Percentiles rank a stretch among this genome's conserved stretches.
Conservation (phyloP, 306 rosid species). For the Dalbergia oliveri region DNA sequence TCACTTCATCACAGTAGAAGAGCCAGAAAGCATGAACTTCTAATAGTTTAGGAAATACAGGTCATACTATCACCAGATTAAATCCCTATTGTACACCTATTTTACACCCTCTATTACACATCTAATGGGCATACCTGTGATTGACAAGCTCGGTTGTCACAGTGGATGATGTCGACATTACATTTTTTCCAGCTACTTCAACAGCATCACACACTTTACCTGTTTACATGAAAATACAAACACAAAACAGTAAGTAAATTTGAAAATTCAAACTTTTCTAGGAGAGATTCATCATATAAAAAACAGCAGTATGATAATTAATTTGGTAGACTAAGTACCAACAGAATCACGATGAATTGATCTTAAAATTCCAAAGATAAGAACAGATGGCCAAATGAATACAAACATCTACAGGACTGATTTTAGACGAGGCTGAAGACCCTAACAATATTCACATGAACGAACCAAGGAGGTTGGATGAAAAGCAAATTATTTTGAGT, state of each 20-base stretch:
- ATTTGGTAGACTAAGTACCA: constrained; percentile 30
- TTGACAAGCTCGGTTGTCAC: constrained; percentile 89
- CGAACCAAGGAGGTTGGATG: constrained; percentile 1
- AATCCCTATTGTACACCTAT: not conserved
- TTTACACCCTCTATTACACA: constrained; percentile 22
- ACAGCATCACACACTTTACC: constrained; percentile 93
- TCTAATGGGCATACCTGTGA: constrained; percentile 67
- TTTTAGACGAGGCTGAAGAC: constrained; percentile 17
- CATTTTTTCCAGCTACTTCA: constrained; percentile 92
- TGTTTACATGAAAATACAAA: constrained; percentile 49
- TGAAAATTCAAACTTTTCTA: constrained; percentile 24
- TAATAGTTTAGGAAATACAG: constrained; percentile 11
- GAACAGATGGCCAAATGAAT: not conserved
- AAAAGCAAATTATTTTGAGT: not conserved
- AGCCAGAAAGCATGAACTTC: constrained; percentile 15
- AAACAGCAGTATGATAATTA: not conserved
- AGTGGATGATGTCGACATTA: constrained; percentile 83
- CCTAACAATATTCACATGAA: not conserved
- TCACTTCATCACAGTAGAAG: constrained; percentile 22
- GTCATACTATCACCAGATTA: constrained; percentile 17
- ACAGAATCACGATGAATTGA: constrained; percentile 1
- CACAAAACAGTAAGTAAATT: constrained; percentile 17
- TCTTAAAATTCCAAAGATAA: constrained; percentile 33
- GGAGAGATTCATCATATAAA: constrained; percentile 10
- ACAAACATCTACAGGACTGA: constrained; percentile 18